These are phyloP conservation scores for Lactarius sanguifluus DNA, from an alignment of 768 basidiomycete genomes.

Conservation along the genomic window DNA sequence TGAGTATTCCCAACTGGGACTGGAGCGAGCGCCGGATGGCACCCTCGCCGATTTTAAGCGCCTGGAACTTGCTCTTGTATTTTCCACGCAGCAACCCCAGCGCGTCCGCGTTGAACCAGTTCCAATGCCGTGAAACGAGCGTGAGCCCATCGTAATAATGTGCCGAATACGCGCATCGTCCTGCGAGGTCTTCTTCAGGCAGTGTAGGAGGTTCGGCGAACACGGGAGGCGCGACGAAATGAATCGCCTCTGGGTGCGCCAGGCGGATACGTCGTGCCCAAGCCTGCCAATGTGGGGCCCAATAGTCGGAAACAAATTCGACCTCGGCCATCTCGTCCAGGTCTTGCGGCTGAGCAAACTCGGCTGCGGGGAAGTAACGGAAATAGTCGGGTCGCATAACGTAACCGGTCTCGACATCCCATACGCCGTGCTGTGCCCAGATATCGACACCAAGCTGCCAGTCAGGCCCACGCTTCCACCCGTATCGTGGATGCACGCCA, in stretches of 20 bases:
- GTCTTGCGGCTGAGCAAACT: constrained; percentile 33
- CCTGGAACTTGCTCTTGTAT: constrained; percentile 63
- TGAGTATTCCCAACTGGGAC: constrained; percentile 78
- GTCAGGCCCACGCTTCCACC: constrained; percentile 70
- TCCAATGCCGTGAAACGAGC: constrained; percentile 89
- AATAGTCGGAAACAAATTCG: constrained; percentile 76
- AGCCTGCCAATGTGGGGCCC: constrained; percentile 65
- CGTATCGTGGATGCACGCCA: constrained; percentile 68
- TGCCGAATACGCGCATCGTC: constrained; percentile 71
- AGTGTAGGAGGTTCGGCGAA: constrained; percentile 75
- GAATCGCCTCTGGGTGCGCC: constrained; percentile 77
- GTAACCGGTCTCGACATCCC: constrained; percentile 72
- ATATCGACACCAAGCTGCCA: constrained; percentile 80
- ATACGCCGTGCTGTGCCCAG: constrained; percentile 89
- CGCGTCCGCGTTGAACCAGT: constrained; percentile 95
- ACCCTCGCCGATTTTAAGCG: constrained; percentile 77
- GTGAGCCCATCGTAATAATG: constrained; percentile 98
- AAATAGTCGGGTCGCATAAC: constrained; percentile 80
- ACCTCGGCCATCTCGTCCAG: constrained; percentile 43
- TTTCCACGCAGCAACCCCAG: constrained; percentile 87
- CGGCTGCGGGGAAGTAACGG: constrained; percentile 41
- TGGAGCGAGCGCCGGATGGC: constrained; percentile 81
- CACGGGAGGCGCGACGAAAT: constrained; percentile 91
- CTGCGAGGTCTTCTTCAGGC: constrained; percentile 52
- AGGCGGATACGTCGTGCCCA: constrained; percentile 59